Conservation (phyloP, 371 early-diverging fungal genomes). For the Mortierella sp. region DNA sequence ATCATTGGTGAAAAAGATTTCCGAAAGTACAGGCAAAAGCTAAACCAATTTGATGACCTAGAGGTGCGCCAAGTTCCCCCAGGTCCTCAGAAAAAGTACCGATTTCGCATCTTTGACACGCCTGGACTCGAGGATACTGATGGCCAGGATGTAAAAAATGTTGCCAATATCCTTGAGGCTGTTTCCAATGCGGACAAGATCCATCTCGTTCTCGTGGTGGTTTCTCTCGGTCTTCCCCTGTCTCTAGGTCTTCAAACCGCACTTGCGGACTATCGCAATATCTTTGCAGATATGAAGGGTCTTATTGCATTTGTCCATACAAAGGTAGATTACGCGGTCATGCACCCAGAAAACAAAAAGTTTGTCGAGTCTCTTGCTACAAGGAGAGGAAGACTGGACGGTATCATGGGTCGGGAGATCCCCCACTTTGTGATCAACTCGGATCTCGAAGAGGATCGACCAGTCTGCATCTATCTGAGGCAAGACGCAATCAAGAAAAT, state of each 20-base stretch:
- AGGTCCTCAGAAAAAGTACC: too few relatives aligned
- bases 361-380: background rate
- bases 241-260: conserved; percentile 5
- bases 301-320: conserved; percentile 16
- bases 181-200: background rate
- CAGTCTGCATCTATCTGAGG: background rate
- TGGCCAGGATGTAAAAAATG: conserved; percentile 13
- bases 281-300: conserved; percentile 15
- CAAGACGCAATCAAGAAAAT: conserved; percentile 7
- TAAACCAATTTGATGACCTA: background rate
- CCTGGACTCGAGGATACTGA: conserved; percentile 14
- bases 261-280: conserved; percentile 8
- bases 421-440: conserved; percentile 8
- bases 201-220: conserved; percentile 4
- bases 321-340: background rate
- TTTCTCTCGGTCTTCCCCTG: background rate
- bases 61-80: too few relatives aligned
- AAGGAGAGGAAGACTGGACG: background rate
- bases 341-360: background rate
- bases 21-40: background rate
- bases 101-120: conserved; percentile 12
- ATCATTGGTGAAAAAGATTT: background rate
- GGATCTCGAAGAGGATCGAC: conserved; percentile 13
- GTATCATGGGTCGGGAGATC: conserved; percentile 9
- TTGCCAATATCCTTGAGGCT: conserved; percentile 2